Percentiles rank a stretch among this genome's conserved stretches.
Conservation (phyloP, 164 flowering plant genomes). For the Dillenia suffruticosa region DNA sequence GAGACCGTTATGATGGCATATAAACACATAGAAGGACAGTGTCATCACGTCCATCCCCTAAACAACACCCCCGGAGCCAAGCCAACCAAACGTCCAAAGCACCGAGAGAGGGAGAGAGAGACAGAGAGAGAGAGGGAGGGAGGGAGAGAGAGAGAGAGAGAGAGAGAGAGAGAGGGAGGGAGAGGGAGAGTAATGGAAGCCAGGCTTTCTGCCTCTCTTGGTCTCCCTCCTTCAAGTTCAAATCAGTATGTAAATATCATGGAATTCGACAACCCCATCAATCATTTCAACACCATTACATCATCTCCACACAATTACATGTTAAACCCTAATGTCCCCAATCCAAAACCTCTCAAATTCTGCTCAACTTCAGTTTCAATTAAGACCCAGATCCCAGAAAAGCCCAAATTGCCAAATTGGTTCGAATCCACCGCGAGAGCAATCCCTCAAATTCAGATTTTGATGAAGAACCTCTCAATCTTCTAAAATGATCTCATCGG, state of each 20-base stretch:
- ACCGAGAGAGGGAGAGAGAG: neutral
- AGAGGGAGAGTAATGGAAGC: conserved; percentile 6
- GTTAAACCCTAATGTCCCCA: conserved; percentile 1
- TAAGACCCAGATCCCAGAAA: conserved; percentile 5
- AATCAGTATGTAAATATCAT: conserved; percentile 5
- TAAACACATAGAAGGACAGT: no score
- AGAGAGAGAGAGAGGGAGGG: neutral
- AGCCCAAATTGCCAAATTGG: conserved; percentile 23
- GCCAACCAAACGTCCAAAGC: no score
- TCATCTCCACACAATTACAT: conserved; percentile 9
- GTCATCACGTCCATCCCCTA: no score
- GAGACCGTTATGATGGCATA: no score
- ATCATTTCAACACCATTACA: conserved; percentile 26
- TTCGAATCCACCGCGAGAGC: conserved; percentile 24
- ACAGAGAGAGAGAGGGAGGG: neutral
- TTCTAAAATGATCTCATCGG: conserved; percentile 77
- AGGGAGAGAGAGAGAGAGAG: neutral
- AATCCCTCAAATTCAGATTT: conserved; percentile 25
- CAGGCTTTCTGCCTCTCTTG: conserved; percentile 16
- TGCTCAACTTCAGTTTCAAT: conserved; percentile 28
- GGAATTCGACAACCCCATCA: conserved; percentile 29
- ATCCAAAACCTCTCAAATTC: conserved; percentile 9
- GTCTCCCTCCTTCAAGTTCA: conserved; percentile 7
- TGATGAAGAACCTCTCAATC: conserved; percentile 45
- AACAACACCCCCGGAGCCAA: no score